Conservation (phyloP, 2,329 filamentous ascomycete species). For the Colletotrichum tabaci region DNA sequence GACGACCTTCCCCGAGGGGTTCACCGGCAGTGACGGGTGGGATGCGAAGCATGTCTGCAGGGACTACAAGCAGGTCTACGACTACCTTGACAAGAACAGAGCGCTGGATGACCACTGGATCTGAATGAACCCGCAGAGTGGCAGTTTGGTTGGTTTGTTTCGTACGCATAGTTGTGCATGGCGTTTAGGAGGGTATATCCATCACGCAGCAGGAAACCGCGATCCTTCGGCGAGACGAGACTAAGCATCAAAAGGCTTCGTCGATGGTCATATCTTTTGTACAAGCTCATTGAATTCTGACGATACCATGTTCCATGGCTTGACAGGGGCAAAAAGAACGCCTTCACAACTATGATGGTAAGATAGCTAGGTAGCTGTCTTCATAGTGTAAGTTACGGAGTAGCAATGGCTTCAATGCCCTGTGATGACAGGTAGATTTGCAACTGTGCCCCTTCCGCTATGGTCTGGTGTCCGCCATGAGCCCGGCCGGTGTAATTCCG, state of each 20-base stretch:
- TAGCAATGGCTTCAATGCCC: too few relatives aligned
- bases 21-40: slow-evolving; percentile 59
- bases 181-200: slow-evolving; percentile 3
- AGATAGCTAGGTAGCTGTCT: not conserved
- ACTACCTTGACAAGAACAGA: slow-evolving; percentile 53
- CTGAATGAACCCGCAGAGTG: slow-evolving; percentile 43
- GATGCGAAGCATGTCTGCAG: slow-evolving; percentile 60
- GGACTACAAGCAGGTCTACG: slow-evolving; percentile 54
- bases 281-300: too few relatives aligned
- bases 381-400: too few relatives aligned
- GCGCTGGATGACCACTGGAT: slow-evolving; percentile 56
- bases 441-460: not conserved
- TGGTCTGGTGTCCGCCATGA: not conserved
- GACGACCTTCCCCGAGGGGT: slow-evolving; percentile 55
- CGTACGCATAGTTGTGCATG: not conserved
- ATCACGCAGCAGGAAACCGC: not conserved
- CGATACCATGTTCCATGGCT: too few relatives aligned
- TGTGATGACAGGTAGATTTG: not conserved
- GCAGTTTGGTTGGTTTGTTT: not conserved
- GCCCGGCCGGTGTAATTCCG: slow-evolving; percentile 29
- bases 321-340: too few relatives aligned
- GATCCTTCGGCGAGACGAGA: not conserved
- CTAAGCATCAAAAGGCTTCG: not conserved
- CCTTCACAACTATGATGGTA: not conserved
- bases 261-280: not conserved